phyloP scores from a whole-genome alignment of 2,329 filamentous ascomycete genomes.

The Arthrocladium fulminans region DNA sequence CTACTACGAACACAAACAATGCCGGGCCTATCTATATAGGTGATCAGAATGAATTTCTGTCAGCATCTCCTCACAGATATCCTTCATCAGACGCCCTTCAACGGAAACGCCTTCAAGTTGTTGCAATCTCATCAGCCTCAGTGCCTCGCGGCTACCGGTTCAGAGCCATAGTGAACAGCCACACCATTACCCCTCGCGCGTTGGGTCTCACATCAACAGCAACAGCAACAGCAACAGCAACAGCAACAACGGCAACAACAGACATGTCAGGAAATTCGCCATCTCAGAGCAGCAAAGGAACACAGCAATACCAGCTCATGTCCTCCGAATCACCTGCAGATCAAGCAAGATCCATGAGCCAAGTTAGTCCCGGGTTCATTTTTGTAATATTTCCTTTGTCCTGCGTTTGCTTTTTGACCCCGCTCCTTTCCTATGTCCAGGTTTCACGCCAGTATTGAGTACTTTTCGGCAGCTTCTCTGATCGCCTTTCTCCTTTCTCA shows the following conservation, averaged over 20 bases:
- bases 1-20: not conserved
- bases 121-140: not conserved
- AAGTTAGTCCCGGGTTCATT: constrained; percentile 24
- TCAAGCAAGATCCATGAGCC: constrained; percentile 20
- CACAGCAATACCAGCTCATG: constrained; percentile 21
- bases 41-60: not conserved
- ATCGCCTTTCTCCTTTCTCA: not conserved
- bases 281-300: not conserved
- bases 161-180: not conserved
- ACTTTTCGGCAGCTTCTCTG: not conserved
- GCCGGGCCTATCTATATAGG: not conserved
- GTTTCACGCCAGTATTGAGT: no score
- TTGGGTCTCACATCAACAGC: no score
- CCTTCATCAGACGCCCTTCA: not conserved
- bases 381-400: constrained; percentile 25
- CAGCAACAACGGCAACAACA: not conserved
- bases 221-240: no score
- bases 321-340: constrained; percentile 21
- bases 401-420: constrained; percentile 11
- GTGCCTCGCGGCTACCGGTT: not conserved
- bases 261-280: not conserved
- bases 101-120: not conserved
- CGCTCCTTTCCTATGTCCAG: constrained; percentile 9
- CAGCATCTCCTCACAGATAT: not conserved
- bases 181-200: not conserved